Conservation (phyloP, 805 yeast genomes). For the Saccharomycopsis babjevae region DNA sequence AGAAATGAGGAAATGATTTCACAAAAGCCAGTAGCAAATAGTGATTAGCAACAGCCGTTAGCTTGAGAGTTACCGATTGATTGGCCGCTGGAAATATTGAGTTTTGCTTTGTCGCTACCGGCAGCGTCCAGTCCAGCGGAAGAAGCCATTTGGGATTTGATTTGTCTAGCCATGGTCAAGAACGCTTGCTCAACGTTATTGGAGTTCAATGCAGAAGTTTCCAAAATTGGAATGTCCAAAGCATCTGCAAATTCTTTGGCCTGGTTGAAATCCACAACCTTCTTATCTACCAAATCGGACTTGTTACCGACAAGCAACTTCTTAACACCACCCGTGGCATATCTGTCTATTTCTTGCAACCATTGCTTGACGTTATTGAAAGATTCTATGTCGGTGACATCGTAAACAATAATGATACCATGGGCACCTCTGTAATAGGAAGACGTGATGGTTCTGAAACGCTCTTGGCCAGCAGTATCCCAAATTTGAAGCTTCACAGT, state of each 20-base stretch:
- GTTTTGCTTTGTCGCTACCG: constrained; percentile 29
- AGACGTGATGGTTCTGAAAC: constrained; percentile 90
- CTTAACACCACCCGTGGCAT: constrained; percentile 96
- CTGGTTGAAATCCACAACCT: constrained; percentile 89
- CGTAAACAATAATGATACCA: constrained; percentile 95
- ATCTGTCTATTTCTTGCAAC: constrained; percentile 97
- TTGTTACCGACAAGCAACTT: constrained; percentile 94
- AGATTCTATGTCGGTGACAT: constrained; percentile 94
- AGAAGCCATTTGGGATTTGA: constrained; percentile 87
- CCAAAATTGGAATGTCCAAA: constrained; percentile 86
- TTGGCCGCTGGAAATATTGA: constrained; percentile 56
- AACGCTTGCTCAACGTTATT: constrained; percentile 98
- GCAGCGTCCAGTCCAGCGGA: constrained; percentile 34
- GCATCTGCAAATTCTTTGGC: constrained; percentile 98
- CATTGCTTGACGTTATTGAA: constrained; percentile 96
- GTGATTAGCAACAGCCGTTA: constrained; percentile 8
- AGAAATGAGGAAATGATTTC: constrained; percentile 25
- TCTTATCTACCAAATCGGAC: constrained; percentile 87
- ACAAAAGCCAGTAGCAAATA: constrained; percentile 19
- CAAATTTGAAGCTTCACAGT: constrained; percentile 90
- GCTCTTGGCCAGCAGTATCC: constrained; percentile 98
- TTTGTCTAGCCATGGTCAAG: constrained; percentile 97
- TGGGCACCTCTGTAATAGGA: constrained; percentile 97
- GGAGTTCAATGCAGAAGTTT: constrained; percentile 89
- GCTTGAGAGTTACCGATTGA: constrained; percentile 4